Evolutionary conservation across 2,329 filamentous ascomycete genomes (phyloP), one percentile per base, ranked within the genome.

Genomic region (Aspergillus ochraceus): DNA sequence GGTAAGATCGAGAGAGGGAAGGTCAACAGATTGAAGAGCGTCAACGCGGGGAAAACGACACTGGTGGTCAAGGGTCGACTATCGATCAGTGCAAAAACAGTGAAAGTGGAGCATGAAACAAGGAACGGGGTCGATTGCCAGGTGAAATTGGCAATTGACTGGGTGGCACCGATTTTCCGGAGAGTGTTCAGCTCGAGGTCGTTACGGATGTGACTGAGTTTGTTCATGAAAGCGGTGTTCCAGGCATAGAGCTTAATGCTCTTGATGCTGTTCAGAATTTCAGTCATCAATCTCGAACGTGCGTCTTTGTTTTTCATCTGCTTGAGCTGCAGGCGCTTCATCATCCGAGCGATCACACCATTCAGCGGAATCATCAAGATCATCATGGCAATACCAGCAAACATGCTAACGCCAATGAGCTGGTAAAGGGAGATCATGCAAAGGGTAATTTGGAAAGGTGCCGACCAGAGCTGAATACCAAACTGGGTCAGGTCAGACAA

Each of bases 231-330:
- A 14, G 95, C 94, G 30, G 89, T 90, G 32, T 93, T 94, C 95
- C 95, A 99, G 30, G 95, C 95, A 74, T 97, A 99, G 20, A 99
- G 86, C 80, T 99, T 99, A 81, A 99, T 95, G 73, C 92, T 96
- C 82, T 99, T 99, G 91, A 99, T 99, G 79, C 98, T 98, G 82
- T 96, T 97, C 71, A 99, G 83, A 66, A 99, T 99, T 77, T 99
- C 95, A 6, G 94, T 96, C 83, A 98, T 97, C 60, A 99, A 80
- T 53, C 94, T 87, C 51, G 93, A 97, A 71, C 95, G 87, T 45
- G 92, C 86, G 71, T 99, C 95, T 80, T 99, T 99, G 81, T 98
- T 98, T 82, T 96, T 96, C 95, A 99, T 99, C 80, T 99, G 95
- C 65, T 88, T 83, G 77, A 98, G 96, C 74, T 99, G 96, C 68